Evolutionary conservation across 148 eudicot genomes (phyloP).

Genomic region (Diospyros kaki): DNA sequence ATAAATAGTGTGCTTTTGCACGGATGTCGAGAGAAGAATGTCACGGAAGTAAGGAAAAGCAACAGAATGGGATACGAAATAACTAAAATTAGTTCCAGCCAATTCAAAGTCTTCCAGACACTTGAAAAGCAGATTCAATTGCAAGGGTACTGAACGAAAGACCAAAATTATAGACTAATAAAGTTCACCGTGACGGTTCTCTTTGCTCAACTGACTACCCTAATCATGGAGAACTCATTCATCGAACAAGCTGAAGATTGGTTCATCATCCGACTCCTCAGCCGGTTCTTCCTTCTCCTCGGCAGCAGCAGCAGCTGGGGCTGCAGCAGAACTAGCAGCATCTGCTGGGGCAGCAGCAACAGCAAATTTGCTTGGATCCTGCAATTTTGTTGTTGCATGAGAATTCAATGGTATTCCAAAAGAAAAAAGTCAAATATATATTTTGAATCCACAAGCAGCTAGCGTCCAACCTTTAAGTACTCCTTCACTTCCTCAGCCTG

Average conservation of each 20-base stretch:
- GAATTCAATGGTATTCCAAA: no score
- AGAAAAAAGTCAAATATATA: background rate
- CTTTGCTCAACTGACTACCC: background rate
- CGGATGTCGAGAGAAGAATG: background rate
- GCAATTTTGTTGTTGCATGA: background rate
- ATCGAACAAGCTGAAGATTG: constrained; percentile 38
- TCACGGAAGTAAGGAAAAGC: background rate
- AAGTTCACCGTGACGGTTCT: no score
- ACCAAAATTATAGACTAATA: background rate
- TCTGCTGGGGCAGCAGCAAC: constrained; percentile 29
- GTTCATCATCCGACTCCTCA: constrained; percentile 38
- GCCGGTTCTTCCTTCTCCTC: constrained; percentile 42
- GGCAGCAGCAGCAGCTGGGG: constrained; percentile 20
- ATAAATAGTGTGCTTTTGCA: background rate
- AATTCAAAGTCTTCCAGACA: background rate
- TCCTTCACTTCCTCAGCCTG: constrained; percentile 52
- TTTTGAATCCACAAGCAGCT: background rate
- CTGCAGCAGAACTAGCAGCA: constrained; percentile 18
- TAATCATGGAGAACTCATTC: background rate
- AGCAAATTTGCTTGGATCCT: constrained; percentile 55
- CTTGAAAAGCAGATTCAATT: background rate
- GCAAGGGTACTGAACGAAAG: background rate
- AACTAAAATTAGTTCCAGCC: background rate
- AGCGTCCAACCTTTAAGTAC: constrained; percentile 31
- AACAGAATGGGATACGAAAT: background rate